These are phyloP conservation scores for Cyphellophora attinorum DNA, from an alignment of 2,329 filamentous ascomycete species.

Conservation along the genomic window DNA sequence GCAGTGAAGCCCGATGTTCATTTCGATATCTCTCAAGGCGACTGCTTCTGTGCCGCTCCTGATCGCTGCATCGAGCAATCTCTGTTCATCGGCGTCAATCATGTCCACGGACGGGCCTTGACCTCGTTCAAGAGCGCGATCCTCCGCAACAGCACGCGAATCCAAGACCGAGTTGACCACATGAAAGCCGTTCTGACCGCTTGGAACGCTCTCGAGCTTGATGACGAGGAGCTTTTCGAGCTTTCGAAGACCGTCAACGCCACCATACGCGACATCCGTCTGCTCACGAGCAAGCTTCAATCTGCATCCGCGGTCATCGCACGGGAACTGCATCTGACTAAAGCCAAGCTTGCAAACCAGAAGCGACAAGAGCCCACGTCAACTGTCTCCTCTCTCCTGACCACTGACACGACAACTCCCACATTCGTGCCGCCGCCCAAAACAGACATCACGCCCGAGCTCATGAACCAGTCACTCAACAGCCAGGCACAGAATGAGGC, in stretches of 20 bases:
- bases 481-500: constrained; percentile 15
- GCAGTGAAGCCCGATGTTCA: background rate
- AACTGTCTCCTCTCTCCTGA: background rate
- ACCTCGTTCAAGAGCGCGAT: background rate
- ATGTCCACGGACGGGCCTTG: no score
- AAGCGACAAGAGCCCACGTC: constrained; percentile 1
- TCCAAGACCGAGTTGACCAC: background rate
- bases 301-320: no score
- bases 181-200: background rate
- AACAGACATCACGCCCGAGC: constrained; percentile 13
- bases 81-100: no score
- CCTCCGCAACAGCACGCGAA: background rate
- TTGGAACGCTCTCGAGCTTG: background rate
- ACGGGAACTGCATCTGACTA: no score
- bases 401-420: constrained; percentile 7
- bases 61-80: background rate
- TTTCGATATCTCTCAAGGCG: constrained; percentile 1
- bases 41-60: background rate
- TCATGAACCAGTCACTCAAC: constrained; percentile 14
- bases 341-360: background rate
- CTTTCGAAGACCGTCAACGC: background rate
- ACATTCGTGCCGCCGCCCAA: constrained; percentile 17
- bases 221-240: background rate
- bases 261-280: background rate
- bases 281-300: background rate